These are phyloP conservation scores for Mucor plumbeus DNA, from an alignment of 371 early-diverging fungal genomes.

Conservation along the genomic window DNA sequence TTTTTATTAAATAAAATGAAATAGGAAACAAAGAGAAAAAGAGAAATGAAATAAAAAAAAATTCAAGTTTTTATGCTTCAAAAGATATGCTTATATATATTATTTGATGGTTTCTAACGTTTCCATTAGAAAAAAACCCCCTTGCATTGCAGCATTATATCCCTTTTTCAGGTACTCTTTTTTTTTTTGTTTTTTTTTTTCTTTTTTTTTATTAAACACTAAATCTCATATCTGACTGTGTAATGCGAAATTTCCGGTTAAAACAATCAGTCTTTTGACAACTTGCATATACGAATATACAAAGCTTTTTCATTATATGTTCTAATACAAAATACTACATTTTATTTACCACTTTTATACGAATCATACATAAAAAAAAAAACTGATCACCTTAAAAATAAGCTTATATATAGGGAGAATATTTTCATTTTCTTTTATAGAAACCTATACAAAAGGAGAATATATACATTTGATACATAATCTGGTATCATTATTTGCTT, in stretches of 20 bases:
- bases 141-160: slow-evolving; percentile 21
- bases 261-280: slow-evolving; percentile 21
- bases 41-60: slow-evolving; percentile 14
- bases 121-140: slow-evolving; percentile 24
- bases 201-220: background rate
- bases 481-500: background rate
- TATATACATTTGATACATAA: slow-evolving; percentile 1
- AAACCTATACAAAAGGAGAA: background rate
- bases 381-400: no score
- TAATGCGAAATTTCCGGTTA: slow-evolving; percentile 14
- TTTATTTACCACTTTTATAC: background rate
- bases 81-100: slow-evolving; percentile 6
- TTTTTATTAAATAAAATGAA: no score
- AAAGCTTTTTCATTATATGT: background rate
- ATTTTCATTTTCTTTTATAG: background rate
- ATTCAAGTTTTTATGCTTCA: background rate
- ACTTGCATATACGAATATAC: slow-evolving; percentile 12
- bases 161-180: slow-evolving; percentile 12
- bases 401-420: no score
- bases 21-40: slow-evolving; percentile 4
- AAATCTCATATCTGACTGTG: slow-evolving; percentile 16
- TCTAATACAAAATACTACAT: background rate
- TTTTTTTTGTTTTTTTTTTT: background rate
- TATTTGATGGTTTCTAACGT: slow-evolving; percentile 18
- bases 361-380: background rate